Conservation (phyloP, 1,139 yeast species). For the Pneumocystis oryctolagi region DNA sequence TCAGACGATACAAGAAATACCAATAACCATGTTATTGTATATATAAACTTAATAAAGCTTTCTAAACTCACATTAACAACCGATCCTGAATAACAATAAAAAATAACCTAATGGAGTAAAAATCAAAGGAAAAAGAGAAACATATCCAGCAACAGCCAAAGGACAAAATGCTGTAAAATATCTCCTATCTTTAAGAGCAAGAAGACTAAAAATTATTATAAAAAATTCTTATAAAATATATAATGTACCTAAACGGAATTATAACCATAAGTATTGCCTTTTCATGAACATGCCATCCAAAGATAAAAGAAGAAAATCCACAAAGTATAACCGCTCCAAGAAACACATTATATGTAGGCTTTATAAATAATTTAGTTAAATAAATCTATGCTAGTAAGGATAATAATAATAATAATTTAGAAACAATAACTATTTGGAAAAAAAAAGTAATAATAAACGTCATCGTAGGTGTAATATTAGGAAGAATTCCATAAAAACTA, state of each 20-base stretch:
- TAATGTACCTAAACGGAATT: slow-evolving; percentile 56
- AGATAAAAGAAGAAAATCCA: slow-evolving; percentile 78
- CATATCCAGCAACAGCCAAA: slow-evolving; percentile 67
- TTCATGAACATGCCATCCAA: slow-evolving; percentile 99
- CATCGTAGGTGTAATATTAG: slow-evolving; percentile 59
- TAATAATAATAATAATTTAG: background rate
- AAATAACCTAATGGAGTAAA: slow-evolving; percentile 41
- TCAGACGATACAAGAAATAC: slow-evolving; percentile 58
- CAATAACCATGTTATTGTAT: slow-evolving; percentile 74
- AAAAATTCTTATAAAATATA: background rate
- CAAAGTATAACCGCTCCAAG: slow-evolving; percentile 75
- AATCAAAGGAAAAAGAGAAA: slow-evolving; percentile 74
- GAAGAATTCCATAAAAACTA: slow-evolving; percentile 63
- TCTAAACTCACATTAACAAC: slow-evolving; percentile 26
- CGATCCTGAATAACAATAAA: background rate
- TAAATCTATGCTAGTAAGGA: slow-evolving; percentile 28
- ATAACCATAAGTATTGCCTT: slow-evolving; percentile 81
- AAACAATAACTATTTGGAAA: slow-evolving; percentile 43
- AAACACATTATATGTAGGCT: slow-evolving; percentile 58
- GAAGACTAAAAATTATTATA: slow-evolving; percentile 22
- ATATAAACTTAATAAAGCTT: slow-evolving; percentile 59
- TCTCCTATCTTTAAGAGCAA: slow-evolving; percentile 58
- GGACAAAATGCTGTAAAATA: slow-evolving; percentile 42
- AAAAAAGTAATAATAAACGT: slow-evolving; percentile 69
- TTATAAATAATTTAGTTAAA: slow-evolving; percentile 54